phyloP scores from a whole-genome alignment of 2,329 filamentous ascomycete genomes.

The Sclerotinia subarctica region DNA sequence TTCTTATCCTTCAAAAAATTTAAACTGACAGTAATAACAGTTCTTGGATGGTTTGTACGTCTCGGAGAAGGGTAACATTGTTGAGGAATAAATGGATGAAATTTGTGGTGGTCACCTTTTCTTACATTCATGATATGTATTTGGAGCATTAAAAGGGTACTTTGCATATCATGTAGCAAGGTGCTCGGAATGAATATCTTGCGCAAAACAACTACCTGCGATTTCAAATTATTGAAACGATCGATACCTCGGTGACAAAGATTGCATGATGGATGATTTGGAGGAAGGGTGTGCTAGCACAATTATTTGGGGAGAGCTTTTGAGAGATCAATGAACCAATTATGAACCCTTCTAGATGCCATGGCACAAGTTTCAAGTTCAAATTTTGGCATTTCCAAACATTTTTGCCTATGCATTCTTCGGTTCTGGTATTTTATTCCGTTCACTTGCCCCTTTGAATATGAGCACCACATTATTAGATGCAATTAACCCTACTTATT shows the following conservation, averaged over 20 bases:
- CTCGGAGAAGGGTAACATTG: constrained; percentile 96
- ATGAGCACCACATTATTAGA: neutral
- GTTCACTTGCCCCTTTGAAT: neutral
- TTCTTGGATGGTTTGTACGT: constrained; percentile 99
- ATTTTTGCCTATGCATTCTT: neutral
- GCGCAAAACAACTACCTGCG: constrained; percentile 24
- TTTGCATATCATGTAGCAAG: constrained; percentile 39
- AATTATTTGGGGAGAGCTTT: constrained; percentile 10
- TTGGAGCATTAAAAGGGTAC: constrained; percentile 30
- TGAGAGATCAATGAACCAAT: constrained; percentile 15
- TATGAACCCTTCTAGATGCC: constrained; percentile 1
- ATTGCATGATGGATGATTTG: constrained; percentile 9
- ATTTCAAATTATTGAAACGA: constrained; percentile 16
- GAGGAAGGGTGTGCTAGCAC: constrained; percentile 11
- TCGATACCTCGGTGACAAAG: constrained; percentile 12
- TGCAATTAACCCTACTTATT: neutral
- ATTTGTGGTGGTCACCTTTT: constrained; percentile 28
- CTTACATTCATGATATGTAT: constrained; percentile 30
- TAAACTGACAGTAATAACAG: constrained; percentile 45
- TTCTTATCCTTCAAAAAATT: neutral
- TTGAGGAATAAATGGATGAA: constrained; percentile 51
- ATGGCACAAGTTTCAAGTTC: neutral
- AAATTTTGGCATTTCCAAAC: neutral
- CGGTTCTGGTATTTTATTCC: neutral
- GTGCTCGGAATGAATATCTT: constrained; percentile 38